Evolutionary conservation across 202 grass and related monocot genomes (phyloP).

Genomic region (Dendrocalamus latiflorus): DNA sequence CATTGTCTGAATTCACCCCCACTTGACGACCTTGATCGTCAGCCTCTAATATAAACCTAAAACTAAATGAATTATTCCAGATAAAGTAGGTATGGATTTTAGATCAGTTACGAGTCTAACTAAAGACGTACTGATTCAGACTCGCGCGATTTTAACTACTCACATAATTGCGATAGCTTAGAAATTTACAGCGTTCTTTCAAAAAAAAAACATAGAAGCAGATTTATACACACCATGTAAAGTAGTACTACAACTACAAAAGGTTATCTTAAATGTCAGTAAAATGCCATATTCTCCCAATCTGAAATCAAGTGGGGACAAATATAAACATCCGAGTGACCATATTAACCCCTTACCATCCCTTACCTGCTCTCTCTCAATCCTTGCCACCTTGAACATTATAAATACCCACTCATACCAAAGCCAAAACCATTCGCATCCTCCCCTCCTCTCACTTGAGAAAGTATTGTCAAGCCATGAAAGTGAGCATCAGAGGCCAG

Average conservation of each 20-base stretch:
- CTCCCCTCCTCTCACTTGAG: not conserved
- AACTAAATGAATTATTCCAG: not conserved
- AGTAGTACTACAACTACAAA: not conserved
- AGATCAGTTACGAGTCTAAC: not conserved
- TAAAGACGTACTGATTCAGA: not conserved
- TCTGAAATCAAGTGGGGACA: not conserved
- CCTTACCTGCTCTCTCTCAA: slow-evolving; percentile 25
- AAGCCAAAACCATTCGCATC: slow-evolving; percentile 32
- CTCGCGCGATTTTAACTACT: not conserved
- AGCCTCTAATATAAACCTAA: not conserved
- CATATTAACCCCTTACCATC: not conserved
- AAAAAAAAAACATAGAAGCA: not conserved
- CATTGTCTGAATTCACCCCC: not conserved
- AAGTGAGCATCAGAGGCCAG: slow-evolving; percentile 1
- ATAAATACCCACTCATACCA: slow-evolving; percentile 34
- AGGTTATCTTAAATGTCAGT: not conserved
- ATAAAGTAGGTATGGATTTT: not conserved
- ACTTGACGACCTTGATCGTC: not conserved
- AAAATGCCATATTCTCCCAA: not conserved
- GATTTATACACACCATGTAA: not conserved
- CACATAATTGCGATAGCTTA: not conserved
- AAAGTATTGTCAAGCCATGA: not conserved
- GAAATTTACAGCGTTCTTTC: not conserved
- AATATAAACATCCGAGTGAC: not conserved
- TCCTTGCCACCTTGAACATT: slow-evolving; percentile 23